Evolutionary conservation across 192 early-diverging fungal genomes (phyloP), one percentile per base, ranked within the genome.

Genomic region (Coemansia sp.): DNA sequence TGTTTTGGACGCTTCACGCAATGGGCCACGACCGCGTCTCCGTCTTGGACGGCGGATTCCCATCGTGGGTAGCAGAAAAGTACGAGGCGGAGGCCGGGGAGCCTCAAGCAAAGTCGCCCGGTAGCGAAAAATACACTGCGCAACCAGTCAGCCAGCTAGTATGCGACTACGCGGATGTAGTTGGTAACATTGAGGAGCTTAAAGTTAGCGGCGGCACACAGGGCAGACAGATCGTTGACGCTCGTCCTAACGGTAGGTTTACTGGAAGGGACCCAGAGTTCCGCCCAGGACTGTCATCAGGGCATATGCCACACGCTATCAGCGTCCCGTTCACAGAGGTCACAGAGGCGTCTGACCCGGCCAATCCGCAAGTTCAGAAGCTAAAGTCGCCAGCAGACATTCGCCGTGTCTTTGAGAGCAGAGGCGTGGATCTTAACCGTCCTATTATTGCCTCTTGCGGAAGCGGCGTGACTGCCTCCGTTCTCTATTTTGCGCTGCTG

Each of bases 41-140:
- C 37, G 88, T 98, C 6, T 75, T 98, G 60, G 87, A 98, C 50
- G 97, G 97, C 26, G 97, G 97, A 9, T 72, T 98, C 38, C 89
- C 88, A 3, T 87, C 86, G 37, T 98, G 97, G 97, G 72, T 81
- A 9, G 68, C 67, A 6, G 86, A 86, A 23, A 79, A 39, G 13
- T 74, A 66, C 53, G 6, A 26, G 35, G 59, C 65, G 1, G 73
- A 80, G 58, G 3, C 47, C 13, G 84, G 49, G 66, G 80, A 28
- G 85, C 86, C 75, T 3, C 72, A 77, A 39, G 46, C 39, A 37
- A 33, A 33, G 7, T 0, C 39, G 7, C 28, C 26, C 5, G n/a
- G 35, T 37, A 42, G 13, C 21, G 11, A 42, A 11, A 49, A 58
- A 40, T 85, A 85, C 53, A 43, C 16, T 33, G 70, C 75, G 9